Conservation (phyloP, 2,329 filamentous ascomycete species). For the Curvularia eragrostidis region DNA sequence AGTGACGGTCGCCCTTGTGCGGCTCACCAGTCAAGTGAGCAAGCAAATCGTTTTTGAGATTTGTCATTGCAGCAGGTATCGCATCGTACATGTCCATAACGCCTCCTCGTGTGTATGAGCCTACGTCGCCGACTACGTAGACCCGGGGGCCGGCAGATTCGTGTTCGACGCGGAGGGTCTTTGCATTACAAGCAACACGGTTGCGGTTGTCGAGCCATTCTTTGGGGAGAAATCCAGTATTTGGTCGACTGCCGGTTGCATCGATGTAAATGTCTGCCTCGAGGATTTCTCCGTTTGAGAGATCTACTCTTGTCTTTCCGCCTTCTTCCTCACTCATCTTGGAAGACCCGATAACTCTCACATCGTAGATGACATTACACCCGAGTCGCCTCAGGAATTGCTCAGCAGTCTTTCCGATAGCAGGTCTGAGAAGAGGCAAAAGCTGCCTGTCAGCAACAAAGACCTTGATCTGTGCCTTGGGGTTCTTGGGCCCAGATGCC, state of each 20-base stretch:
- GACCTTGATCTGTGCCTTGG: slow-evolving; percentile 54
- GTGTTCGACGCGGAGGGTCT: slow-evolving; percentile 56
- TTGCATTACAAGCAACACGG: slow-evolving; percentile 58
- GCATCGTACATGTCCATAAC: slow-evolving; percentile 53
- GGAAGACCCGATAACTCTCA: slow-evolving; percentile 41
- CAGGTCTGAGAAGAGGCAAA: slow-evolving; percentile 53
- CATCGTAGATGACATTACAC: slow-evolving; percentile 54
- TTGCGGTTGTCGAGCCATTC: slow-evolving; percentile 58
- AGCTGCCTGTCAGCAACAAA: slow-evolving; percentile 54
- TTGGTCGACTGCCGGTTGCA: slow-evolving; percentile 60
- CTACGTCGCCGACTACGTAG: slow-evolving; percentile 60
- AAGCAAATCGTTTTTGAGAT: slow-evolving; percentile 57
- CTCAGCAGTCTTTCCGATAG: slow-evolving; percentile 56
- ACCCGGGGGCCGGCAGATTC: slow-evolving; percentile 52
- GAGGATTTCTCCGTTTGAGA: slow-evolving; percentile 56
- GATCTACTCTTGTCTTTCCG: slow-evolving; percentile 52
- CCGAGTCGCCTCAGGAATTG: slow-evolving; percentile 56
- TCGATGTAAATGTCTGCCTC: slow-evolving; percentile 62
- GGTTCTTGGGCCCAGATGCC: slow-evolving; percentile 48
- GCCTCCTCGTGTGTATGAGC: slow-evolving; percentile 54
- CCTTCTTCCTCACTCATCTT: slow-evolving; percentile 41
- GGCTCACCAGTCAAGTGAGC: slow-evolving; percentile 37
- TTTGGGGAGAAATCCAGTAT: slow-evolving; percentile 60
- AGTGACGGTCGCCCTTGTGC: slow-evolving; percentile 41
- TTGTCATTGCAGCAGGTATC: slow-evolving; percentile 54